Evolutionary conservation across 176 grass and related monocot genomes (phyloP).

Genomic region (Echinochloa phyllopogon): DNA sequence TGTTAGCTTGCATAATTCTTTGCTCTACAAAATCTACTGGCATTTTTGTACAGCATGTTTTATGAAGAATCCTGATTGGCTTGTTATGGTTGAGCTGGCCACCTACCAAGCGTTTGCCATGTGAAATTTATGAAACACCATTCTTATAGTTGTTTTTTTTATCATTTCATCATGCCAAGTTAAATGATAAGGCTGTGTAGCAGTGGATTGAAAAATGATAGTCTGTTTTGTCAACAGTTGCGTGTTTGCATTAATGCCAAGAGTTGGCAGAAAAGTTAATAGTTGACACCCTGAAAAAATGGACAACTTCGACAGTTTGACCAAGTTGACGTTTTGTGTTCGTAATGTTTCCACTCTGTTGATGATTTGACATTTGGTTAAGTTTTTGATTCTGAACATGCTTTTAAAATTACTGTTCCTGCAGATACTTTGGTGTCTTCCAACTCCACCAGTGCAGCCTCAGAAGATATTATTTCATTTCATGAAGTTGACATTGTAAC

Average conservation of each 20-base stretch:
- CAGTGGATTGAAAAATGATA: background rate
- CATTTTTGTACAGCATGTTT: background rate
- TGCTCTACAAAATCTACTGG: constrained; percentile 11
- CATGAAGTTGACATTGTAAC: constrained; percentile 87
- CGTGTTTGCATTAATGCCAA: background rate
- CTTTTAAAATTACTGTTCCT: constrained; percentile 49
- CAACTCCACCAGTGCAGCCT: constrained; percentile 46
- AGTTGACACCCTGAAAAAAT: background rate
- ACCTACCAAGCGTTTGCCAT: constrained; percentile 14
- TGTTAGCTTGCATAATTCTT: constrained; percentile 4
- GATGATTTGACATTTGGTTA: background rate
- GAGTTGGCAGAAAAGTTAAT: constrained; percentile 7
- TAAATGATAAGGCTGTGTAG: constrained; percentile 31
- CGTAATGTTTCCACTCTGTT: constrained; percentile 7
- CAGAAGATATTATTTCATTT: constrained; percentile 82
- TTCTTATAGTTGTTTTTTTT: constrained; percentile 15
- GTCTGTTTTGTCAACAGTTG: constrained; percentile 2
- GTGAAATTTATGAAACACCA: background rate
- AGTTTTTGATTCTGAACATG: background rate
- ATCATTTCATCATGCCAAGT: constrained; percentile 13
- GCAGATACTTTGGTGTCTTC: constrained; percentile 56
- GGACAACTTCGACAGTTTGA: background rate
- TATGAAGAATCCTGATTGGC: constrained; percentile 15
- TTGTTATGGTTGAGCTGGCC: constrained; percentile 33
- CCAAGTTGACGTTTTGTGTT: constrained; percentile 10